Conservation (phyloP, 2,329 filamentous ascomycete genomes). For the Myriosclerotinia curreyana region DNA sequence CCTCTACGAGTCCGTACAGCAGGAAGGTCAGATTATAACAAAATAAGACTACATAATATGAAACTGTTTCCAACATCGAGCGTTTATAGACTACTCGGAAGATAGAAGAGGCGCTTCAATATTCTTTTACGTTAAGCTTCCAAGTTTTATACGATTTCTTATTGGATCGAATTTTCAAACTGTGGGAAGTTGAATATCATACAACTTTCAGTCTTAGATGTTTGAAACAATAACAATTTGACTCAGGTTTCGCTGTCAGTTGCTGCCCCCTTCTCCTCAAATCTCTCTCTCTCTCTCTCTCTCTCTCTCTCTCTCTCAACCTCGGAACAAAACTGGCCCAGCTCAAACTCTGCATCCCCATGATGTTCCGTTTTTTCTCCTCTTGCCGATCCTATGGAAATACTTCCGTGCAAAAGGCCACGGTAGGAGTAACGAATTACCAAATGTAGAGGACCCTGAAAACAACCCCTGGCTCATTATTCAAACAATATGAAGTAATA, state of each 20-base stretch:
- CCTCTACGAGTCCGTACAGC: not conserved
- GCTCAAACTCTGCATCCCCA: constrained; percentile 1
- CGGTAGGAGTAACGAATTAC: not conserved
- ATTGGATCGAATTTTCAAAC: not conserved
- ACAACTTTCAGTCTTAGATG: not conserved
- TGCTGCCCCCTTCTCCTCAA: not conserved
- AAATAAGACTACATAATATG: not conserved
- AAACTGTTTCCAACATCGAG: constrained; percentile 10
- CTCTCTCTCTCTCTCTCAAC: not conserved
- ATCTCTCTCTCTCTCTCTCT: not conserved
- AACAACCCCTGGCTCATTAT: not conserved
- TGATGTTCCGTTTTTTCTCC: constrained; percentile 4
- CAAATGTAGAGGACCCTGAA: constrained; percentile 1
- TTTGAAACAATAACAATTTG: not conserved
- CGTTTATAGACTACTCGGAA: not conserved
- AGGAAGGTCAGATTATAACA: constrained; percentile 15
- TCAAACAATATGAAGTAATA: not conserved
- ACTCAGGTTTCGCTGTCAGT: constrained; percentile 4
- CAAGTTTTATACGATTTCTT: not conserved
- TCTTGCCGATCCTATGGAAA: constrained; percentile 1
- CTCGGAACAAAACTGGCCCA: constrained; percentile 1
- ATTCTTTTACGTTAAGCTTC: not conserved
- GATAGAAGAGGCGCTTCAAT: not conserved
- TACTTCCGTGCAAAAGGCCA: constrained; percentile 2
- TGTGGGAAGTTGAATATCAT: not conserved